A percentile compares a stretch with the other conserved stretches of the same genome.
Evolutionary conservation across 768 basidiomycete species (phyloP).

Genomic region (Gyrodon lividus): DNA sequence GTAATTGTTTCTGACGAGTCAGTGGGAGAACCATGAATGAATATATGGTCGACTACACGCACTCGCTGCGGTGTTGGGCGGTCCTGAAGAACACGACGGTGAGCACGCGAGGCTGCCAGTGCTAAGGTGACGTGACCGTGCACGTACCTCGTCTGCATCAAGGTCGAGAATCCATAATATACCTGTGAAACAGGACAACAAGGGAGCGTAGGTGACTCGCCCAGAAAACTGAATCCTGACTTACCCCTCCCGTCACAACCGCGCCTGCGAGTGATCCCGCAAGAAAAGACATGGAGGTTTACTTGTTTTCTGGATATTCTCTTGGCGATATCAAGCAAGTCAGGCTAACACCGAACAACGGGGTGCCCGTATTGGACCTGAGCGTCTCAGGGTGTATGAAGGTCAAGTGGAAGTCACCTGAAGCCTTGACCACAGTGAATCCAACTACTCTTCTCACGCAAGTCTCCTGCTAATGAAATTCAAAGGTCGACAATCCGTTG

Average conservation of each 20-base stretch:
- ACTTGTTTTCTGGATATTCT: background rate
- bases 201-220: background rate
- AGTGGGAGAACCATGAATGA: background rate
- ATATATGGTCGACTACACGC: constrained; percentile 20
- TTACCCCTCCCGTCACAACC: constrained; percentile 64
- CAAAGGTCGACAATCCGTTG: no score
- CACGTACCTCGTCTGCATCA: constrained; percentile 57
- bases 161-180: constrained; percentile 69
- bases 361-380: no score
- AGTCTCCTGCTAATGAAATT: no score
- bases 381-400: background rate
- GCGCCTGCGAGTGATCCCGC: constrained; percentile 70
- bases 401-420: background rate
- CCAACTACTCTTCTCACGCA: no score
- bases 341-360: background rate
- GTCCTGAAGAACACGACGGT: constrained; percentile 40
- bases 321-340: no score
- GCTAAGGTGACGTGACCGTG: background rate
- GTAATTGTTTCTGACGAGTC: background rate
- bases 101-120: background rate
- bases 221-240: constrained; percentile 5
- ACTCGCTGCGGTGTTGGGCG: constrained; percentile 57
- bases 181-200: constrained; percentile 39
- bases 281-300: constrained; percentile 52
- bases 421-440: no score